A percentile compares a stretch with the other conserved stretches of the same genome.
phyloP scores from a whole-genome alignment of 2,329 filamentous ascomycete species.

The Phialemonium atrogriseum region DNA sequence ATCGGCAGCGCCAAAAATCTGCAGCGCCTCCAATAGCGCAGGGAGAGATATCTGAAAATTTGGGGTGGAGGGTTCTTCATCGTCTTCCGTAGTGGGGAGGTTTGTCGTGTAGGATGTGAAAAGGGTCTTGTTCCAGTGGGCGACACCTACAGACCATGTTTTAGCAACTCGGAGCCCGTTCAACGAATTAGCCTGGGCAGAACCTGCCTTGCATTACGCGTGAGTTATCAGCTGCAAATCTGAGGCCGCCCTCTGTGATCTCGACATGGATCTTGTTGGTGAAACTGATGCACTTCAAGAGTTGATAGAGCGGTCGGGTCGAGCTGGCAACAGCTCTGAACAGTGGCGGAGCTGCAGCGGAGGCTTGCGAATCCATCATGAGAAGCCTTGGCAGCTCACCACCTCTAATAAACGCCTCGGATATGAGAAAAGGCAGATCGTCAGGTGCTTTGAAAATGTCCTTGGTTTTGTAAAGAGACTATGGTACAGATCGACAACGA shows the following conservation, averaged over 20 bases:
- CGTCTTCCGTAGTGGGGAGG: slow-evolving; percentile 27
- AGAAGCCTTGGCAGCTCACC: not conserved
- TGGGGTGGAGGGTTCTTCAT: slow-evolving; percentile 38
- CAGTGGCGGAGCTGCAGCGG: slow-evolving; percentile 34
- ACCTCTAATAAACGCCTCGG: no score
- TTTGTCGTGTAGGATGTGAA: slow-evolving; percentile 81
- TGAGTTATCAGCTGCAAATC: slow-evolving; percentile 81
- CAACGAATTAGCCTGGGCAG: no score
- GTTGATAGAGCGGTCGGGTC: slow-evolving; percentile 64
- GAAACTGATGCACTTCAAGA: slow-evolving; percentile 50
- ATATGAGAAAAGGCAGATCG: slow-evolving; percentile 4
- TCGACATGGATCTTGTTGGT: slow-evolving; percentile 54
- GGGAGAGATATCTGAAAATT: slow-evolving; percentile 82
- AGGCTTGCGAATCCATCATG: slow-evolving; percentile 10
- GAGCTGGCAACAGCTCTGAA: slow-evolving; percentile 73
- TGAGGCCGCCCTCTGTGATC: slow-evolving; percentile 76
- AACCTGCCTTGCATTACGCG: slow-evolving; percentile 82
- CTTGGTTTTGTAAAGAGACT: slow-evolving; percentile 21
- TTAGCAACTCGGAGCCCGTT: not conserved
- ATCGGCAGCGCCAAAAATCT: slow-evolving; percentile 87
- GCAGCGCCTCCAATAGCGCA: slow-evolving; percentile 84
- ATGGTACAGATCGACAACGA: slow-evolving; percentile 26
- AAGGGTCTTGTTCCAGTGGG: slow-evolving; percentile 79
- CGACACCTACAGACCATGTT: slow-evolving; percentile 45
- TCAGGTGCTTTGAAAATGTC: slow-evolving; percentile 13